These are phyloP conservation scores for Hippophae rhamnoides DNA, from an alignment of 306 rosid species.

Conservation along the genomic window DNA sequence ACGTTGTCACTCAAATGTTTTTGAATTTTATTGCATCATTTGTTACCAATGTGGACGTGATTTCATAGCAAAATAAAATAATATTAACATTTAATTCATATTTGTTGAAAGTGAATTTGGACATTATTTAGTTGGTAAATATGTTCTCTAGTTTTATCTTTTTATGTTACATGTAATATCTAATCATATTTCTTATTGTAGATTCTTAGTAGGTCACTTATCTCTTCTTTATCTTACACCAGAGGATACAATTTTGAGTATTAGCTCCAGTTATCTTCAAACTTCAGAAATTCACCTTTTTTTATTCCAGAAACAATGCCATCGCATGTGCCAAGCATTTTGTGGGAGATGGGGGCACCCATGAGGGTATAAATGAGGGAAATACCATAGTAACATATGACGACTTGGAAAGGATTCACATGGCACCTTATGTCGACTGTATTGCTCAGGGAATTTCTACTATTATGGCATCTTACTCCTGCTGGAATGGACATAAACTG, in stretches of 20 bases:
- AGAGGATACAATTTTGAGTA: background rate
- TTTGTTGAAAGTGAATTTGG: too few species aligned
- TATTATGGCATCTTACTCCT: conserved; percentile 65
- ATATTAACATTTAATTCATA: too few species aligned
- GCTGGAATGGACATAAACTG: conserved; percentile 60
- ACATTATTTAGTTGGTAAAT: too few species aligned
- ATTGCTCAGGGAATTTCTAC: conserved; percentile 66
- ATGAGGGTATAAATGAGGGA: conserved; percentile 55
- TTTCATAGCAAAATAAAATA: too few species aligned
- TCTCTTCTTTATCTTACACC: background rate
- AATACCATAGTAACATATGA: conserved; percentile 39
- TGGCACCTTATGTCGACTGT: conserved; percentile 77
- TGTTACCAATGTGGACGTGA: too few species aligned
- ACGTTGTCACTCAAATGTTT: background rate
- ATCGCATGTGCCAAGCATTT: conserved; percentile 81
- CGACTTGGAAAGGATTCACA: conserved; percentile 57
- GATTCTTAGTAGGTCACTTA: too few species aligned
- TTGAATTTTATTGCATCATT: too few species aligned
- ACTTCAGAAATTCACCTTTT: background rate
- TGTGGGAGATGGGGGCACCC: conserved; percentile 77
- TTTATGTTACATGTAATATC: too few species aligned
- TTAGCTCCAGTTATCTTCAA: background rate
- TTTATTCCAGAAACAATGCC: conserved; percentile 39
- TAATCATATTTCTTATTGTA: too few species aligned
- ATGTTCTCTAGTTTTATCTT: too few species aligned